A percentile compares a stretch with the other conserved stretches of the same genome.
Evolutionary conservation across 768 basidiomycete genomes (phyloP).

Genomic region (Lanmaoa rubissima): DNA sequence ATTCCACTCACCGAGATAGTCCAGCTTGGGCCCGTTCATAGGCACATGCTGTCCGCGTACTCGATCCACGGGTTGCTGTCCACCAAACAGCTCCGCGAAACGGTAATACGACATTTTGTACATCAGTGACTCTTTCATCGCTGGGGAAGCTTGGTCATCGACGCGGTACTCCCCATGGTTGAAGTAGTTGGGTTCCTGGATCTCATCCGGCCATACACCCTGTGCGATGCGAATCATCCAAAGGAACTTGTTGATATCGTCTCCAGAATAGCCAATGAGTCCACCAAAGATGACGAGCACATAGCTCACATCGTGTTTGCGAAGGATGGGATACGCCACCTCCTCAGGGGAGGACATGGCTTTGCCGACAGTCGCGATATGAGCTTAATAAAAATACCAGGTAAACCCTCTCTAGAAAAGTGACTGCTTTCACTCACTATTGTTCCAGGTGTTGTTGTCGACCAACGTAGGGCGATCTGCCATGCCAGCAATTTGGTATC

Average conservation of each 20-base stretch:
- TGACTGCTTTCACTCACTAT: slow-evolving; percentile 61
- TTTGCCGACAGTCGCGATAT: slow-evolving; percentile 98
- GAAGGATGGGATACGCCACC: slow-evolving; percentile 93
- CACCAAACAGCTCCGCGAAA: slow-evolving; percentile 88
- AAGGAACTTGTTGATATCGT: slow-evolving; percentile 99
- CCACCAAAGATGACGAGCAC: slow-evolving; percentile 97
- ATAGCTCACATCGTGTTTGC: slow-evolving; percentile 97
- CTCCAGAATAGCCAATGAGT: slow-evolving; percentile 93
- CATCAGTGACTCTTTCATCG: slow-evolving; percentile 97
- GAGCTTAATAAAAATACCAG: slow-evolving; percentile 49
- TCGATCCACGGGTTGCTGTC: slow-evolving; percentile 70
- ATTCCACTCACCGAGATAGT: slow-evolving; percentile 72
- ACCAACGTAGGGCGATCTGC: slow-evolving; percentile 94
- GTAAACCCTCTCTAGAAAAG: slow-evolving; percentile 1
- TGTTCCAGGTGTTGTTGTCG: slow-evolving; percentile 99
- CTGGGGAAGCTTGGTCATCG: slow-evolving; percentile 75
- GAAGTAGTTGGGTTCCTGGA: slow-evolving; percentile 94
- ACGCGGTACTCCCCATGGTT: slow-evolving; percentile 93
- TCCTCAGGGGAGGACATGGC: slow-evolving; percentile 96
- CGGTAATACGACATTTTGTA: slow-evolving; percentile 99
- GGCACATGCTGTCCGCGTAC: slow-evolving; percentile 89
- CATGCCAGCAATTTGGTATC: slow-evolving; percentile 99
- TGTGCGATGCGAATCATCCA: slow-evolving; percentile 98
- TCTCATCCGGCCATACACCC: slow-evolving; percentile 97
- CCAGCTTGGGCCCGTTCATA: slow-evolving; percentile 70